Conservation (phyloP, 768 basidiomycete genomes). For the Hortiboletus flavorubellus region DNA sequence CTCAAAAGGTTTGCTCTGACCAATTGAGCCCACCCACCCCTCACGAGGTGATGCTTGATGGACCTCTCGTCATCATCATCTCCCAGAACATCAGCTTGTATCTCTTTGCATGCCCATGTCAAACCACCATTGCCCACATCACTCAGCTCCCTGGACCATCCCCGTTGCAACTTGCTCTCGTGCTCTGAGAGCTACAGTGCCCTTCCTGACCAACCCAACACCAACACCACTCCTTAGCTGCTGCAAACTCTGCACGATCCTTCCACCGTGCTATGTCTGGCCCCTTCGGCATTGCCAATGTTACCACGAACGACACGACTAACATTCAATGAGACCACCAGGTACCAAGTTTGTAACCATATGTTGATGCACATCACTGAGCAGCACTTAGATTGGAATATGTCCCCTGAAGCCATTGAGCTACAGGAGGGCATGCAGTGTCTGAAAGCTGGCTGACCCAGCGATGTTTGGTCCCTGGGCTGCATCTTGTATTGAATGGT, state of each 20-base stretch:
- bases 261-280: constrained; percentile 69
- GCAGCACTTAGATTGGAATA: constrained; percentile 73
- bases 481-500: constrained; percentile 99
- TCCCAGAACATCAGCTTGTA: constrained; percentile 14
- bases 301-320: constrained; percentile 97
- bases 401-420: constrained; percentile 97
- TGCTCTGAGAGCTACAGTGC: constrained; percentile 59
- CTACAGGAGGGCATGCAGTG: constrained; percentile 81
- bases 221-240: constrained; percentile 26
- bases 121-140: constrained; percentile 35
- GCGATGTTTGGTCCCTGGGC: constrained; percentile 97
- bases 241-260: constrained; percentile 38
- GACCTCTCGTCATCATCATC: constrained; percentile 27
- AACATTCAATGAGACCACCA: constrained; percentile 97
- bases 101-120: constrained; percentile 16
- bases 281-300: constrained; percentile 97
- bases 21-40: constrained; percentile 43
- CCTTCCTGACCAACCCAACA: constrained; percentile 30
- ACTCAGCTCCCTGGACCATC: constrained; percentile 37
- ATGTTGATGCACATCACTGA: not conserved
- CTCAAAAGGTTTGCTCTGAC: constrained; percentile 40
- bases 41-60: constrained; percentile 30
- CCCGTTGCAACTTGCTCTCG: constrained; percentile 50
- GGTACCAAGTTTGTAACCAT: constrained; percentile 39
- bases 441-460: constrained; percentile 91